Percentiles rank a stretch among this genome's conserved stretches.
Evolutionary conservation across 805 yeast species (phyloP).

Genomic region (Candida ulmi): DNA sequence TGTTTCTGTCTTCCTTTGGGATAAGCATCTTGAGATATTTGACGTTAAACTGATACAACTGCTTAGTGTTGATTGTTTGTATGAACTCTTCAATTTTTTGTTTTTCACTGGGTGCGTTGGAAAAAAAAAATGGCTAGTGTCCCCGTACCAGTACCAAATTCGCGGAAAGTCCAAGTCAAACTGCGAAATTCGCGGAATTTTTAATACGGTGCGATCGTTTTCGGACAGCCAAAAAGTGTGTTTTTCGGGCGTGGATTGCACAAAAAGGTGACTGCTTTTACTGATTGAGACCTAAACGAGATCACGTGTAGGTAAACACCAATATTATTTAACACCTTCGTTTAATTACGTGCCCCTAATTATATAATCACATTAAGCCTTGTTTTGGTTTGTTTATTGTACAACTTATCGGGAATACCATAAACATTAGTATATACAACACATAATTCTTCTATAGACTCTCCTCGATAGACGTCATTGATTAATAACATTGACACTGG

Average conservation of each 20-base stretch:
- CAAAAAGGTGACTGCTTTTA: not conserved
- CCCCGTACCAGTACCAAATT: not conserved
- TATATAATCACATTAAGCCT: too few relatives aligned
- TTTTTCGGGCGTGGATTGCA: too few relatives aligned
- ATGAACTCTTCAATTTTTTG: not conserved
- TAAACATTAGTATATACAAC: too few relatives aligned
- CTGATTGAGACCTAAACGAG: not conserved
- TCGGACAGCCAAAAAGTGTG: not conserved
- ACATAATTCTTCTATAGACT: too few relatives aligned
- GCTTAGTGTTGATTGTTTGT: not conserved
- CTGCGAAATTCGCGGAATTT: not conserved
- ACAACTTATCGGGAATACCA: too few relatives aligned
- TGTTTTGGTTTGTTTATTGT: too few relatives aligned
- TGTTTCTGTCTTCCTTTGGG: constrained; percentile 99
- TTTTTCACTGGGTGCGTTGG: not conserved
- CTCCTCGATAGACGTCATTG: too few relatives aligned
- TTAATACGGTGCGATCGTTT: too few relatives aligned
- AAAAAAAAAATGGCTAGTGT: not conserved
- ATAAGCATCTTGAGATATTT: constrained; percentile 67
- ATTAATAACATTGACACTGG: too few relatives aligned
- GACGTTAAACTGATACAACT: not conserved
- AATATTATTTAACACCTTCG: too few relatives aligned
- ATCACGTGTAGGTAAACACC: not conserved
- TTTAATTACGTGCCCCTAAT: too few relatives aligned
- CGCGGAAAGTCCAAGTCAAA: not conserved